Evolutionary conservation across 2,329 filamentous ascomycete species (phyloP), one percentile per base, ranked within the genome.

Genomic region (Curvularia sp.): DNA sequence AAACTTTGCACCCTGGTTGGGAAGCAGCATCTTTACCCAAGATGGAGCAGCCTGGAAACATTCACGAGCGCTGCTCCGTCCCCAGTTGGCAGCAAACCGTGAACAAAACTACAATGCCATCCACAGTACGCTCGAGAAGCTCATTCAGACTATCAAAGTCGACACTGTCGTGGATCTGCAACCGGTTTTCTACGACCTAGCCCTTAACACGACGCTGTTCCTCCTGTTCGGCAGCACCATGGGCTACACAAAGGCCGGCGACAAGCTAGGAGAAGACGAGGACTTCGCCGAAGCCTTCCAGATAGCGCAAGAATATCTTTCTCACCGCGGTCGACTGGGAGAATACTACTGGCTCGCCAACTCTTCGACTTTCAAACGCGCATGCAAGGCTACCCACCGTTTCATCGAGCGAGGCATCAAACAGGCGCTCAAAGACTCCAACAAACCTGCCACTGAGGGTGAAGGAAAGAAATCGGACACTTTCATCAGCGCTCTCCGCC

Each of bases 401-500:
- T 58, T 64, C 38, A 26, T 60, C 15, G 61, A 64, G 13, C 28
- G 59, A 49, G 31, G 46, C 58, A 9, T 77, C 72, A 52, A 65
- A 67, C 35, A 50, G 60, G 18, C 58, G 65, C 38, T 73, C 68
- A 24, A 10, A 44, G 43, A 43, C 5, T 52, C 63, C 30, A 53
- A 58, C 41, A 54, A 57, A 30, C 42, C 47, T 54, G 20, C 42
- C 28, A 3, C 76, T 57, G 56, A n/a, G 61, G 64, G 31, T 43
- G 28, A 20, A 10, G 49, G 13, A 12, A 44, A 43, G 4, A 31
- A 24, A 31, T 59, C 63, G 50, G 92, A 94, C 75, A 93, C 90
- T 2, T 96, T 97, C 79, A 83, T 96, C n/a, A 89, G 96, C 75
- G 90, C 91, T 20, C 84, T 97, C 0, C 91, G 90, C 42, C 83